Percentiles rank a stretch among this genome's conserved stretches.
These are phyloP conservation scores for Sporopachydermia quercuum DNA, from an alignment of 805 yeast species.

Conservation along the genomic window DNA sequence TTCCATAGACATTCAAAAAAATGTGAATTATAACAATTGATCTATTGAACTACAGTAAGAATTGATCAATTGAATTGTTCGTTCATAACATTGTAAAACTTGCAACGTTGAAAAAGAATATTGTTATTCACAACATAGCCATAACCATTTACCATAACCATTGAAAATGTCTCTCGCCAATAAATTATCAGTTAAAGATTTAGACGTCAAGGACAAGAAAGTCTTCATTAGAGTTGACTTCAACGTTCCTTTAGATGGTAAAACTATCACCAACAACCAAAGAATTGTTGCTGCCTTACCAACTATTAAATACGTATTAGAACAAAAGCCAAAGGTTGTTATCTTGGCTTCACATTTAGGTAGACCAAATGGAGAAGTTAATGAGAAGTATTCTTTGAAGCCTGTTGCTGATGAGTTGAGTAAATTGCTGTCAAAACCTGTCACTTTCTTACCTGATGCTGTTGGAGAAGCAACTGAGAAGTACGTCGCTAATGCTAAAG, in stretches of 20 bases:
- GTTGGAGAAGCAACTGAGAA: slow-evolving; percentile 86
- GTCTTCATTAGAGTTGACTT: slow-evolving; percentile 98
- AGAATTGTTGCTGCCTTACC: slow-evolving; percentile 99
- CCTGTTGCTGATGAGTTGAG: slow-evolving; percentile 89
- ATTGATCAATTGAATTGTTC: too few species aligned
- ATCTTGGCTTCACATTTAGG: slow-evolving; percentile 96
- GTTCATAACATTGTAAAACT: too few species aligned
- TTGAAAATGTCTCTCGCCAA: slow-evolving; percentile 84
- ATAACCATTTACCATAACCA: not conserved
- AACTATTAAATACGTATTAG: slow-evolving; percentile 89
- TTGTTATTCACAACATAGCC: slow-evolving; percentile 5
- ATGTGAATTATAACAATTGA: too few species aligned
- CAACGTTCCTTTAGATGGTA: slow-evolving; percentile 90
- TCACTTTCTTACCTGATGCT: slow-evolving; percentile 75
- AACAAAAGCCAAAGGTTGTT: slow-evolving; percentile 71
- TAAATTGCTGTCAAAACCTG: slow-evolving; percentile 57
- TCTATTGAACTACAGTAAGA: too few species aligned
- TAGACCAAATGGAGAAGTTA: slow-evolving; percentile 93
- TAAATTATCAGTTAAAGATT: slow-evolving; percentile 87
- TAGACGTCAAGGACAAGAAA: slow-evolving; percentile 76
- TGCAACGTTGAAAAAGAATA: too few species aligned
- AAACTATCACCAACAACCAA: slow-evolving; percentile 96
- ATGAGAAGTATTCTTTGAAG: slow-evolving; percentile 75
- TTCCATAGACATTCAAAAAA: too few species aligned
- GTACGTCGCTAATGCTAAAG: slow-evolving; percentile 56